Percentiles rank a stretch among this genome's conserved stretches.
These are phyloP conservation scores for Agaricus blazei DNA, from an alignment of 768 basidiomycete species.

Conservation along the genomic window DNA sequence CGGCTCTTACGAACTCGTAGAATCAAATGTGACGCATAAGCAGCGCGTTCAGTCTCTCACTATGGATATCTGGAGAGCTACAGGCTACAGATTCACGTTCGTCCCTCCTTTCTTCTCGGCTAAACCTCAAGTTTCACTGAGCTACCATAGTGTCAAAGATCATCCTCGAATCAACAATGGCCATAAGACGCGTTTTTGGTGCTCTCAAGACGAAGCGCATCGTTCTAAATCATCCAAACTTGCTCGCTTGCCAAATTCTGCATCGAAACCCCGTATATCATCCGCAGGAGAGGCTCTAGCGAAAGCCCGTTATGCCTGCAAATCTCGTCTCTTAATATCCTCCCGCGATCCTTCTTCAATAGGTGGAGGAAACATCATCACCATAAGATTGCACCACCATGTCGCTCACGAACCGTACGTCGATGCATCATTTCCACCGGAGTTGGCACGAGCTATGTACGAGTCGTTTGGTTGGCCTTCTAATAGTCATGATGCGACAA, in stretches of 20 bases:
- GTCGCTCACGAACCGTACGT: conserved; percentile 38
- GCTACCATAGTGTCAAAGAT: conserved; percentile 37
- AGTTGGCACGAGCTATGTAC: conserved; percentile 29
- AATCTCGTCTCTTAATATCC: conserved; percentile 41
- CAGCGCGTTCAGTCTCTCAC: conserved; percentile 35
- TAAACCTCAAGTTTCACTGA: conserved; percentile 1
- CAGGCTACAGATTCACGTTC: conserved; percentile 47
- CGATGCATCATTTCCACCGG: conserved; percentile 31
- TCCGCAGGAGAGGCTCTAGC: conserved; percentile 33
- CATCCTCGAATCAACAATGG: conserved; percentile 41
- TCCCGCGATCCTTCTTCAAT: conserved; percentile 28
- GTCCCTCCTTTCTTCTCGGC: conserved; percentile 14
- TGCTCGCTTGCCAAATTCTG: conserved; percentile 20
- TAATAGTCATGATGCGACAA: neutral
- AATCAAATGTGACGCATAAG: conserved; percentile 29
- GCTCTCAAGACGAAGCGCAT: conserved; percentile 44
- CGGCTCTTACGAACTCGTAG: conserved; percentile 31
- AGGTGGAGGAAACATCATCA: conserved; percentile 22
- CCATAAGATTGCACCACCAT: conserved; percentile 41
- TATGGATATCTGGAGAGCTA: conserved; percentile 42
- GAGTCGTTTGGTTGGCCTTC: conserved; percentile 23
- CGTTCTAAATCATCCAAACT: conserved; percentile 32
- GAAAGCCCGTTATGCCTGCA: conserved; percentile 38
- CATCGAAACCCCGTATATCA: conserved; percentile 27
- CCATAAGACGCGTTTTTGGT: conserved; percentile 47